Evolutionary conservation across 2,329 filamentous ascomycete species (phyloP).

Genomic region (Penicillium sp.): DNA sequence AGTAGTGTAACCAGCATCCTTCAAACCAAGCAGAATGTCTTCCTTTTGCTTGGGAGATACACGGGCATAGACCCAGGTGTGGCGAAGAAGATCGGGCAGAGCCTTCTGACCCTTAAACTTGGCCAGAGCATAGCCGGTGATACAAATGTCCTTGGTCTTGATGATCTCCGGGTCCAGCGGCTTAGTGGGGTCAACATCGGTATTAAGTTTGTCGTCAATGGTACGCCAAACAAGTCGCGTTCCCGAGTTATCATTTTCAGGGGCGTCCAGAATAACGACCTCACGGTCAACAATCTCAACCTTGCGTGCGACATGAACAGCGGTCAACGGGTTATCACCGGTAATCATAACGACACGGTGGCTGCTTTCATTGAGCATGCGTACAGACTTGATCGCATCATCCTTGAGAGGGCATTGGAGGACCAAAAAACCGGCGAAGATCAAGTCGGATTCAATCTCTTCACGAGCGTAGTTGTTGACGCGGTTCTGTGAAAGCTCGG

Average conservation of each 20-base stretch:
- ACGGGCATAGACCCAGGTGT: constrained; percentile 97
- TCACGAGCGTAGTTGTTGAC: constrained; percentile 96
- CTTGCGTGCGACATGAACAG: constrained; percentile 90
- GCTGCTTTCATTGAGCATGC: constrained; percentile 98
- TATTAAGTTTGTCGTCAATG: constrained; percentile 85
- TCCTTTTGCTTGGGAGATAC: constrained; percentile 99
- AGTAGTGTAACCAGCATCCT: constrained; percentile 96
- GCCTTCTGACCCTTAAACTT: constrained; percentile 84
- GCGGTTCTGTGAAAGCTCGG: constrained; percentile 78
- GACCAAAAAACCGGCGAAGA: constrained; percentile 93
- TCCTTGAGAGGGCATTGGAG: constrained; percentile 95
- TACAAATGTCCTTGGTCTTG: constrained; percentile 85
- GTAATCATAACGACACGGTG: constrained; percentile 99
- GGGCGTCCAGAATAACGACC: constrained; percentile 90
- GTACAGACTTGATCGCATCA: constrained; percentile 89
- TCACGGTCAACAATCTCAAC: constrained; percentile 98
- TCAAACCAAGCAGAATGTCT: constrained; percentile 93
- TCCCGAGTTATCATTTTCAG: constrained; percentile 82
- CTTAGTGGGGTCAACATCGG: constrained; percentile 81
- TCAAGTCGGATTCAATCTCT: constrained; percentile 80
- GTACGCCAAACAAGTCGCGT: constrained; percentile 91
- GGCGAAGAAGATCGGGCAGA: constrained; percentile 76
- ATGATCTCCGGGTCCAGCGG: constrained; percentile 81
- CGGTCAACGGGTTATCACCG: constrained; percentile 95
- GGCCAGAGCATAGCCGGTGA: constrained; percentile 89